These are phyloP conservation scores for Hyphodiscus hymeniophilus DNA, from an alignment of 495 filamentous ascomycete species.

Conservation along the genomic window DNA sequence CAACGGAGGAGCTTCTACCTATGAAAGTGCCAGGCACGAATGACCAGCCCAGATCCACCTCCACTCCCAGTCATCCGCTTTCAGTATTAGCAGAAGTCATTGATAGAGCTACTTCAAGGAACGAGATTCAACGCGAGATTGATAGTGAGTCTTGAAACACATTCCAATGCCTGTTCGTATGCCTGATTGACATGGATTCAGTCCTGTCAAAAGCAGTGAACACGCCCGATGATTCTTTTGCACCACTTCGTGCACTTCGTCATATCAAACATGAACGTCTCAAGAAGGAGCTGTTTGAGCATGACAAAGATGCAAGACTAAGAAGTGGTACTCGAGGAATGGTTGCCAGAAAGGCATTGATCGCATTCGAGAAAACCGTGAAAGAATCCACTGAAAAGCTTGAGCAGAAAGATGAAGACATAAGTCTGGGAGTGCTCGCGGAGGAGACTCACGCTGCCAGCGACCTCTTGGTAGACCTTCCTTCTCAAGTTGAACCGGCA, in stretches of 20 bases:
- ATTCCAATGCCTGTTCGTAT: not conserved
- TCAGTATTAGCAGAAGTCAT: slow-evolving; percentile 62
- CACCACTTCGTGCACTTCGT: slow-evolving; percentile 49
- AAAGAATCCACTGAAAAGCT: slow-evolving; percentile 47
- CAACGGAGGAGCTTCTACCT: not conserved
- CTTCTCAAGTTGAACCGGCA: slow-evolving; percentile 47
- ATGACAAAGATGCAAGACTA: slow-evolving; percentile 62
- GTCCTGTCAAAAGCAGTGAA: slow-evolving; percentile 38
- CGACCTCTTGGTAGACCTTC: slow-evolving; percentile 54
- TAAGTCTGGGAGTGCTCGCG: slow-evolving; percentile 43
- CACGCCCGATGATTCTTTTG: slow-evolving; percentile 37
- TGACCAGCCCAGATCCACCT: not conserved
- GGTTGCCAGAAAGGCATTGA: slow-evolving; percentile 62
- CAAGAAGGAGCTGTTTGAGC: slow-evolving; percentile 52
- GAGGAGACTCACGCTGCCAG: slow-evolving; percentile 54
- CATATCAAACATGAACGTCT: slow-evolving; percentile 50
- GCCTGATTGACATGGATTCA: slow-evolving; percentile 13
- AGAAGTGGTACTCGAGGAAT: slow-evolving; percentile 65
- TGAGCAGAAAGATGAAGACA: slow-evolving; percentile 43
- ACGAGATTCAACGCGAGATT: slow-evolving; percentile 48
- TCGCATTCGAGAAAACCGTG: slow-evolving; percentile 53
- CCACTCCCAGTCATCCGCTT: slow-evolving; percentile 6
- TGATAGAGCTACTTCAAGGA: slow-evolving; percentile 52
- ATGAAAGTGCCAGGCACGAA: not conserved
- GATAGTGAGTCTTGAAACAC: slow-evolving; percentile 34